phyloP scores from a whole-genome alignment of 306 rosid species.

The Vigna unguiculata region DNA sequence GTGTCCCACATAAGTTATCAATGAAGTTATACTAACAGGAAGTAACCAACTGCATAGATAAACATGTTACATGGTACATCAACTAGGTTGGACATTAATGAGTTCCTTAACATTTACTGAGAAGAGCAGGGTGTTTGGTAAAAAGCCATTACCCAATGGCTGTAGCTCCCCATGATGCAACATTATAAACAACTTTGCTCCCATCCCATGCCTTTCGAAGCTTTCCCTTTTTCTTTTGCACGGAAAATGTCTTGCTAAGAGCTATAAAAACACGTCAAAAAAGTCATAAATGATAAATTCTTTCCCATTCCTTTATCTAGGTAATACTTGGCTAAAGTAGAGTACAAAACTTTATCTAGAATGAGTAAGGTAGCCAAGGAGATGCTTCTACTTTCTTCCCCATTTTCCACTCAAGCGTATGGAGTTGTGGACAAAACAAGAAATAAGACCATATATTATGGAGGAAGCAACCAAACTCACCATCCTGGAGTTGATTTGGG shows the following conservation, averaged over 20 bases:
- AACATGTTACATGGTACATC: not conserved
- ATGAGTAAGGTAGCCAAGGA: constrained; percentile 10
- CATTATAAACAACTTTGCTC: constrained; percentile 93
- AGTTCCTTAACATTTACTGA: not conserved
- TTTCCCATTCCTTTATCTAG: not conserved
- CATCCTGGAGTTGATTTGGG: constrained; percentile 92
- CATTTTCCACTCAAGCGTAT: constrained; percentile 14
- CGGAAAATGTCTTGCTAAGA: constrained; percentile 93
- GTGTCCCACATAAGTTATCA: constrained; percentile 22
- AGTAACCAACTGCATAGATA: constrained; percentile 15
- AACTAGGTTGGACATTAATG: not conserved
- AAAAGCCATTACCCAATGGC: constrained; percentile 75
- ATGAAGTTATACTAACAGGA: constrained; percentile 10
- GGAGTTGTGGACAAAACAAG: not conserved
- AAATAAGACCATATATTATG: not conserved
- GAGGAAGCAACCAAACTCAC: constrained; percentile 55
- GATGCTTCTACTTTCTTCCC: constrained; percentile 17
- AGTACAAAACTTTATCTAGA: constrained; percentile 20
- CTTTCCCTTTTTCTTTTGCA: constrained; percentile 88
- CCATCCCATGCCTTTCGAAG: constrained; percentile 98
- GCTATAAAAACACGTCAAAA: constrained; percentile 55
- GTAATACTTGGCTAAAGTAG: constrained; percentile 22
- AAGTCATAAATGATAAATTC: constrained; percentile 44
- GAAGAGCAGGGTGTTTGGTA: not conserved
- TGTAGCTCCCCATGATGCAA: constrained; percentile 99